Evolutionary conservation across 495 filamentous ascomycete genomes (phyloP).

Genomic region (Talaromyces liani): DNA sequence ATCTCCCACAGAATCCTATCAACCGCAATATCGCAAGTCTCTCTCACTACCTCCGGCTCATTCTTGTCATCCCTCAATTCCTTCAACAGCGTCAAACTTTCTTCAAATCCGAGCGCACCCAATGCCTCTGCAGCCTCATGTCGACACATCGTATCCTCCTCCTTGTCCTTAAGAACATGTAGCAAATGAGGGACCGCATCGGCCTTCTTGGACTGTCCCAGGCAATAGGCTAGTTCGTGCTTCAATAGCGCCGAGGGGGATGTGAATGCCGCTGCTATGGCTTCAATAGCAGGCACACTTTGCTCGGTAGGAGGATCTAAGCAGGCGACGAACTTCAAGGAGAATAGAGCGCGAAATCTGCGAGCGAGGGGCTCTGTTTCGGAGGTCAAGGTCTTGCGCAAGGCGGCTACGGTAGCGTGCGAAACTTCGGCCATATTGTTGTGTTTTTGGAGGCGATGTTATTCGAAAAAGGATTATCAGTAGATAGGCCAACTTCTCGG

Average conservation of each 20-base stretch:
- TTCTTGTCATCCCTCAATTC: constrained; percentile 59
- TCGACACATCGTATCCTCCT: constrained; percentile 89
- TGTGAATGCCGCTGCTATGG: constrained; percentile 81
- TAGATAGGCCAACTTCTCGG: neutral
- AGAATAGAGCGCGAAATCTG: constrained; percentile 96
- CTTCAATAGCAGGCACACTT: constrained; percentile 71
- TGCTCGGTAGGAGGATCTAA: constrained; percentile 53
- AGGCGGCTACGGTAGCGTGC: constrained; percentile 40
- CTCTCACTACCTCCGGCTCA: constrained; percentile 72
- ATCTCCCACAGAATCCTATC: constrained; percentile 91
- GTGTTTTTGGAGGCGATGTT: constrained; percentile 13
- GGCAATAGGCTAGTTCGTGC: constrained; percentile 95
- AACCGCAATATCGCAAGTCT: constrained; percentile 96
- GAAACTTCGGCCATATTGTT: constrained; percentile 13
- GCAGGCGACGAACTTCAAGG: constrained; percentile 85
- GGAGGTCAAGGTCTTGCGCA: constrained; percentile 69
- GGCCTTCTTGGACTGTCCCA: constrained; percentile 77
- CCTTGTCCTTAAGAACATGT: constrained; percentile 64
- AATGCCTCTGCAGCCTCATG: constrained; percentile 96
- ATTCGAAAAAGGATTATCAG: neutral
- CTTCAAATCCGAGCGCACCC: constrained; percentile 71
- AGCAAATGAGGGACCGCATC: constrained; percentile 68
- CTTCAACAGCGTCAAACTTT: constrained; percentile 64
- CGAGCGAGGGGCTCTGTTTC: constrained; percentile 76
- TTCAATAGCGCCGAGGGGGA: constrained; percentile 84